Conservation (phyloP, 2,329 filamentous ascomycete genomes). For the Monilinia aucupariae region DNA sequence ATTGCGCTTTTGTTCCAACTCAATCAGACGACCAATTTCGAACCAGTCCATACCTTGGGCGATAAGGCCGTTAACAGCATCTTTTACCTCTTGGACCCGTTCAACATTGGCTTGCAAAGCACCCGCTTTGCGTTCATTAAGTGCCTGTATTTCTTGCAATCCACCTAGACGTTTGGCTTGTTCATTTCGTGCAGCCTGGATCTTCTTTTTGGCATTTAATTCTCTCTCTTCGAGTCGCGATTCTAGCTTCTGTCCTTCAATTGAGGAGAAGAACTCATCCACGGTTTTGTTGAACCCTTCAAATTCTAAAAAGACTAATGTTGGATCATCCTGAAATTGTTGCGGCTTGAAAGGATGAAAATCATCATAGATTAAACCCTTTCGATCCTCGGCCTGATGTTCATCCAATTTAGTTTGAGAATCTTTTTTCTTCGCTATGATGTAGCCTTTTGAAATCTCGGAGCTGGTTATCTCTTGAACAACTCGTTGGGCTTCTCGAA, state of each 20-base stretch:
- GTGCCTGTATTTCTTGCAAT: conserved; percentile 70
- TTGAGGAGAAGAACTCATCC: conserved; percentile 94
- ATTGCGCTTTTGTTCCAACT: conserved; percentile 71
- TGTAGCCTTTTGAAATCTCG: conserved; percentile 71
- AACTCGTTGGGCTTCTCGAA: conserved; percentile 65
- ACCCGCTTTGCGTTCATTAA: conserved; percentile 82
- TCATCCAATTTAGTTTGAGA: conserved; percentile 28
- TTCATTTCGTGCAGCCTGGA: conserved; percentile 78
- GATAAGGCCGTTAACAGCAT: conserved; percentile 87
- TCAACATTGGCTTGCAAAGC: conserved; percentile 89
- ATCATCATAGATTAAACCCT: conserved; percentile 72
- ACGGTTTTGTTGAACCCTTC: conserved; percentile 87
- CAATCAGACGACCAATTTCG: conserved; percentile 80
- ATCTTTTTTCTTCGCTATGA: conserved; percentile 65
- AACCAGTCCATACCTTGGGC: conserved; percentile 97
- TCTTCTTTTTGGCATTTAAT: conserved; percentile 71
- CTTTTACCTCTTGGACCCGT: conserved; percentile 85
- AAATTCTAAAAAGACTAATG: conserved; percentile 66
- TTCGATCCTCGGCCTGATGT: conserved; percentile 36
- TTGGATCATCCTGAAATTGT: conserved; percentile 66
- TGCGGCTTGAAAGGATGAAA: conserved; percentile 87
- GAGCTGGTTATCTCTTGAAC: conserved; percentile 63
- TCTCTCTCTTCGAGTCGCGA: conserved; percentile 78
- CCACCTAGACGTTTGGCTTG: conserved; percentile 81
- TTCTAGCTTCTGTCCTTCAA: conserved; percentile 89